Percentiles rank a stretch among this genome's conserved stretches.
These are phyloP conservation scores for Verticillium dahliae DNA, from an alignment of 2,329 filamentous ascomycete genomes.

Conservation along the genomic window DNA sequence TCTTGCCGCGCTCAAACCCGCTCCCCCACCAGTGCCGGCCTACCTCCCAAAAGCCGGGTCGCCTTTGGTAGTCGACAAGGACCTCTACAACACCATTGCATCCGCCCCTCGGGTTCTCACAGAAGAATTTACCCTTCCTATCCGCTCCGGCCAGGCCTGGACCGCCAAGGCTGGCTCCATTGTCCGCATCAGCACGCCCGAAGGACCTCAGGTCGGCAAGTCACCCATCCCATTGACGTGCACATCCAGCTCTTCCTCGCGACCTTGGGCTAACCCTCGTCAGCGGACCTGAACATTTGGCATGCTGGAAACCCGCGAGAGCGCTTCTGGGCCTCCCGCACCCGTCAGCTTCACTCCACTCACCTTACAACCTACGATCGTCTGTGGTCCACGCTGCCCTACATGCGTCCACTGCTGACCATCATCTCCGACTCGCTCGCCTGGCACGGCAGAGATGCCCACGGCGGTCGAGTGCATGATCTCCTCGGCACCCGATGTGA, in stretches of 20 bases:
- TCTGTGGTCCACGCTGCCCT: slow-evolving; percentile 73
- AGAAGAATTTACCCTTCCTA: slow-evolving; percentile 57
- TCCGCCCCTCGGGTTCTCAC: slow-evolving; percentile 31
- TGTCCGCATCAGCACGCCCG: slow-evolving; percentile 66
- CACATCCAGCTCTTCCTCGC: neutral
- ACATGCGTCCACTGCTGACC: slow-evolving; percentile 67
- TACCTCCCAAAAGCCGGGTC: slow-evolving; percentile 38
- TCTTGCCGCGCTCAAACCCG: slow-evolving; percentile 14
- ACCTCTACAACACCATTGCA: slow-evolving; percentile 56
- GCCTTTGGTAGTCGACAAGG: slow-evolving; percentile 34
- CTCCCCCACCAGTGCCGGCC: slow-evolving; percentile 42
- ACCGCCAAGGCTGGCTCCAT: slow-evolving; percentile 61
- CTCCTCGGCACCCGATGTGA: slow-evolving; percentile 78
- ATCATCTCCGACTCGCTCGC: slow-evolving; percentile 62
- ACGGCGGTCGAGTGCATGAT: slow-evolving; percentile 68
- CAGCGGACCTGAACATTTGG: slow-evolving; percentile 77
- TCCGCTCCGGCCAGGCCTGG: slow-evolving; percentile 70
- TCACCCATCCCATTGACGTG: neutral
- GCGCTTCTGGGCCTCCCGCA: slow-evolving; percentile 75
- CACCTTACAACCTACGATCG: slow-evolving; percentile 68
- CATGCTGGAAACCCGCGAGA: slow-evolving; percentile 70
- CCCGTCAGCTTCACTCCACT: slow-evolving; percentile 69
- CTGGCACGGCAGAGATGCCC: slow-evolving; percentile 53
- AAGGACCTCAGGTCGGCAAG: slow-evolving; percentile 67
- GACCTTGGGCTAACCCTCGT: neutral